These are phyloP conservation scores for Penicillium capsulatum DNA, from an alignment of 2,329 filamentous ascomycete species.

Conservation along the genomic window DNA sequence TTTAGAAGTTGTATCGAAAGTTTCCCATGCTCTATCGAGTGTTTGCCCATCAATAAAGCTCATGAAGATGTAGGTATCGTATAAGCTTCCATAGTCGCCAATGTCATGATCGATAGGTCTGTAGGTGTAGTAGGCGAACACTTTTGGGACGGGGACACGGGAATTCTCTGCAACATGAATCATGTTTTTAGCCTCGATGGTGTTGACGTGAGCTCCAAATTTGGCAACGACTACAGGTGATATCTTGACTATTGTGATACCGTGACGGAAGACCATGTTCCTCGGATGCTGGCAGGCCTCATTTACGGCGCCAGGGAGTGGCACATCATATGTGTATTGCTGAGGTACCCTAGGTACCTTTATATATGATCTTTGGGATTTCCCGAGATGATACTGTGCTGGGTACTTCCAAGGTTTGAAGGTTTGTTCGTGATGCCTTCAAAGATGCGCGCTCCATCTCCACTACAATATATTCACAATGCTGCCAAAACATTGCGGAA, in stretches of 20 bases:
- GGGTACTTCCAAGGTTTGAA: no score
- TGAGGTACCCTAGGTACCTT: no score
- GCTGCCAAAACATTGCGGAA: no score
- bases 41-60: slow-evolving; percentile 11
- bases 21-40: slow-evolving; percentile 14
- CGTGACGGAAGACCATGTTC: slow-evolving; percentile 4
- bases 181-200: slow-evolving; percentile 18
- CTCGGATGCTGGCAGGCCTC: neutral
- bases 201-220: slow-evolving; percentile 13
- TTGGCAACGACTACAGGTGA: slow-evolving; percentile 18
- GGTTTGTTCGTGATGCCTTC: no score
- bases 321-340: no score
- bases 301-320: neutral
- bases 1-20: slow-evolving; percentile 6
- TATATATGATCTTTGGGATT: no score
- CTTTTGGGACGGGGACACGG: slow-evolving; percentile 13
- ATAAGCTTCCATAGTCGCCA: slow-evolving; percentile 13
- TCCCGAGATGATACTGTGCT: no score
- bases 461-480: no score
- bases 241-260: slow-evolving; percentile 16
- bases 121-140: slow-evolving; percentile 15
- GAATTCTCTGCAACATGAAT: slow-evolving; percentile 15
- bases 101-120: slow-evolving; percentile 15
- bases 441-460: no score
- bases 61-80: slow-evolving; percentile 23